phyloP scores from a whole-genome alignment of 208 protist species.

The Trypanosoma mega region DNA sequence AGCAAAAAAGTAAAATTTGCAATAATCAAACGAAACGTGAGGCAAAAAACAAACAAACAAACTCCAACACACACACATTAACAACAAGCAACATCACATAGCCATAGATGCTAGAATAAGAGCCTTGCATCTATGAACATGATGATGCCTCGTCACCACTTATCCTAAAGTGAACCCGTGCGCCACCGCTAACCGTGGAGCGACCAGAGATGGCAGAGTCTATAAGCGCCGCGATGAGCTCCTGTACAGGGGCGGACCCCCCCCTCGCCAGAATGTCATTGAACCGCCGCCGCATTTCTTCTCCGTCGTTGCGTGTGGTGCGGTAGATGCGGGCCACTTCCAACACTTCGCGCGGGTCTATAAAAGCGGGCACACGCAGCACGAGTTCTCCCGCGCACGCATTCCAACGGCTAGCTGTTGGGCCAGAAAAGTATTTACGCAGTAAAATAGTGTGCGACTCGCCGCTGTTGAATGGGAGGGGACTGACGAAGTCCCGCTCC shows the following conservation, averaged over 20 bases:
- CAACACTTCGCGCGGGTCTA: constrained; percentile 42
- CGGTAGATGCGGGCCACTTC: constrained; percentile 42
- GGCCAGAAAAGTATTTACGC: constrained; percentile 53
- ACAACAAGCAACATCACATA: too few relatives aligned
- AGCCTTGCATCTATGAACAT: too few relatives aligned
- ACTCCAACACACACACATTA: too few relatives aligned
- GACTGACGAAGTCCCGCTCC: constrained; percentile 41
- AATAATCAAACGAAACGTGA: too few relatives aligned
- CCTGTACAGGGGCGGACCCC: constrained; percentile 38
- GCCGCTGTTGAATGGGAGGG: constrained; percentile 56
- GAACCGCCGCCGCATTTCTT: constrained; percentile 43
- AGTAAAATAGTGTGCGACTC: constrained; percentile 57
- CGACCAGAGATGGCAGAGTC: constrained; percentile 12
- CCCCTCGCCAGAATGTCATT: constrained; percentile 38
- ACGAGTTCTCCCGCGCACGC: constrained; percentile 45
- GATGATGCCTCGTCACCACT: constrained; percentile 45
- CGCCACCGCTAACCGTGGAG: constrained; percentile 4
- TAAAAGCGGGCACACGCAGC: constrained; percentile 54
- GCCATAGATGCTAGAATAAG: too few relatives aligned
- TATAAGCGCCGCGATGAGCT: constrained; percentile 56
- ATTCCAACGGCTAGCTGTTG: constrained; percentile 30
- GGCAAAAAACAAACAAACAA: too few relatives aligned
- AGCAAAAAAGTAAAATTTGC: too few relatives aligned
- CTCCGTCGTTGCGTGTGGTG: constrained; percentile 19
- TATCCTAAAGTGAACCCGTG: constrained; percentile 71